Conservation (phyloP, 106 monocot genomes). For the Allium cepa region DNA sequence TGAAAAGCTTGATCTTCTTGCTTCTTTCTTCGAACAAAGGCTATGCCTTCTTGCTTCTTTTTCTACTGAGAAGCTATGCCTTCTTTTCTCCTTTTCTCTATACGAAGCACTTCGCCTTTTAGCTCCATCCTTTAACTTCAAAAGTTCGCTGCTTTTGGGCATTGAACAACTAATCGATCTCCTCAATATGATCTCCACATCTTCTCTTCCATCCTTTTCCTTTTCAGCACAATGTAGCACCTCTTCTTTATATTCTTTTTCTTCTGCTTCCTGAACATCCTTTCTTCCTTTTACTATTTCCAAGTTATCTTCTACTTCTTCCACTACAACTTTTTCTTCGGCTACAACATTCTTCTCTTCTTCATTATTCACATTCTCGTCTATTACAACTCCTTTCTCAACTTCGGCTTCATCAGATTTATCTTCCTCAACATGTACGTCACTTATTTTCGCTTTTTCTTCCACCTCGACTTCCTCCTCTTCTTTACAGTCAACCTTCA, state of each 20-base stretch:
- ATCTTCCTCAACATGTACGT: neutral
- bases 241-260: constrained; percentile 16
- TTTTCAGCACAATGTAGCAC: neutral
- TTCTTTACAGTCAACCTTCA: neutral
- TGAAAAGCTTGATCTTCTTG: constrained; percentile 55
- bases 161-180: constrained; percentile 38
- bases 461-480: neutral
- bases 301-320: constrained; percentile 1
- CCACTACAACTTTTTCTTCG: constrained; percentile 5
- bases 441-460: neutral
- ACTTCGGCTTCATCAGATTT: neutral
- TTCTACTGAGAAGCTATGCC: constrained; percentile 71
- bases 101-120: constrained; percentile 30
- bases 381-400: constrained; percentile 2
- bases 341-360: neutral
- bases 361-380: neutral
- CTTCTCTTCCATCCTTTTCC: constrained; percentile 12
- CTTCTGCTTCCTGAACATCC: neutral
- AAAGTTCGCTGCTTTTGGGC: constrained; percentile 23
- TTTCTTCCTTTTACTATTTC: neutral
- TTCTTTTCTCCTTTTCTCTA: constrained; percentile 28
- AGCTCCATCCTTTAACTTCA: constrained; percentile 24
- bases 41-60: constrained; percentile 40
- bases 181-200: constrained; percentile 9
- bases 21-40: constrained; percentile 35